Evolutionary conservation across 768 basidiomycete genomes (phyloP).

Genomic region (Kwoniella dendrophila): DNA sequence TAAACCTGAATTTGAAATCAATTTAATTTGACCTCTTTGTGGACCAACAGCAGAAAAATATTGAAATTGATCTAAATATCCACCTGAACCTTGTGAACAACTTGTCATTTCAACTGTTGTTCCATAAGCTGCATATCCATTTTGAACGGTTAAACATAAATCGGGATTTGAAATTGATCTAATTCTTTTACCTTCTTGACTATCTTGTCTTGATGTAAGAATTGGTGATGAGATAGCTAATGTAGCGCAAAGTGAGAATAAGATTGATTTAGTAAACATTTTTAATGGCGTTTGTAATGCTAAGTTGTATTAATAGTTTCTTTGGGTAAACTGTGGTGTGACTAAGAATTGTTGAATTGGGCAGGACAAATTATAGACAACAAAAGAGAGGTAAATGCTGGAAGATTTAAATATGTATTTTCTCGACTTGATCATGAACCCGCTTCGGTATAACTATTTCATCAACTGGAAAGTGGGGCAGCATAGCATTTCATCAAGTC

Average conservation of each 20-base stretch:
- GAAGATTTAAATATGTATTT: too few relatives aligned
- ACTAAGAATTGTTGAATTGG: too few relatives aligned
- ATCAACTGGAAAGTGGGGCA: too few relatives aligned
- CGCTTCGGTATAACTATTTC: too few relatives aligned
- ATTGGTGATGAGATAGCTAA: background rate
- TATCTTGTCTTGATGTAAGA: background rate
- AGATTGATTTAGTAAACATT: background rate
- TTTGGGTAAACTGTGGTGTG: too few relatives aligned
- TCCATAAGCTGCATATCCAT: constrained; percentile 23
- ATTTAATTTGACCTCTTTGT: constrained; percentile 7
- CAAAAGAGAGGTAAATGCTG: too few relatives aligned
- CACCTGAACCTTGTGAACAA: constrained; percentile 1
- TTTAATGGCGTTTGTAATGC: background rate
- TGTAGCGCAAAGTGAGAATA: constrained; percentile 1
- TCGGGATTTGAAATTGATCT: constrained; percentile 1
- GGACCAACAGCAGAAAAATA: constrained; percentile 2
- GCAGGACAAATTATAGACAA: too few relatives aligned
- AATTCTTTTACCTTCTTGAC: constrained; percentile 7
- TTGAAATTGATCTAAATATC: constrained; percentile 10
- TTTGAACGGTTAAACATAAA: constrained; percentile 18
- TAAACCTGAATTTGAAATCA: background rate
- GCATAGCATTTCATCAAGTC: too few relatives aligned
- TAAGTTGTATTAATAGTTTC: too few relatives aligned
- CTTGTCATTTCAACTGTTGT: constrained; percentile 10
- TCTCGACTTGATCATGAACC: too few relatives aligned